A percentile compares a stretch with the other conserved stretches of the same genome.
These are phyloP conservation scores for Aspergillus sp. DNA, from an alignment of 2,329 filamentous ascomycete species.

Conservation along the genomic window DNA sequence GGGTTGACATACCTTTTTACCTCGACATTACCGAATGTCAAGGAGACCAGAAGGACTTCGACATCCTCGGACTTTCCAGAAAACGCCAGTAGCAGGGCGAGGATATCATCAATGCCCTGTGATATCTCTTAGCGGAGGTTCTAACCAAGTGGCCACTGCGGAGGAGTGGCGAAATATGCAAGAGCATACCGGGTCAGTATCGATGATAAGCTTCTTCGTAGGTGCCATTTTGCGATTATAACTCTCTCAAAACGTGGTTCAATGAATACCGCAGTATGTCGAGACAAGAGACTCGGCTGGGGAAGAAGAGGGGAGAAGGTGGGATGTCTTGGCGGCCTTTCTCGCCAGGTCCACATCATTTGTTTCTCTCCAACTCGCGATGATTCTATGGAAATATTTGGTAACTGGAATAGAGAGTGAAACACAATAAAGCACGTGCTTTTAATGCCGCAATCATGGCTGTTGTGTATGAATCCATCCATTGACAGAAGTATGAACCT, in stretches of 20 bases:
- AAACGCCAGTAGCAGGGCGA: constrained; percentile 84
- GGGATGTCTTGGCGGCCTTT: constrained; percentile 18
- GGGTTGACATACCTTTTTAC: constrained; percentile 64
- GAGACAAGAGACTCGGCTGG: neutral
- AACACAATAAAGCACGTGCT: neutral
- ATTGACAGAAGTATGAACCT: no score
- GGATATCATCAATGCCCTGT: constrained; percentile 80
- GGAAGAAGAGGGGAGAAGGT: constrained; percentile 9
- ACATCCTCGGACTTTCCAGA: constrained; percentile 79
- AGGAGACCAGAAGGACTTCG: constrained; percentile 78
- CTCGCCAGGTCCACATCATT: constrained; percentile 17
- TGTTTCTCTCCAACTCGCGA: neutral
- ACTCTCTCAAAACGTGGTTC: neutral
- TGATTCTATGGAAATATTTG: neutral
- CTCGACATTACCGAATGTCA: constrained; percentile 93
- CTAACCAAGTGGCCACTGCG: neutral
- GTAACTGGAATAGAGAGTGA: neutral
- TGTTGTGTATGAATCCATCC: no score
- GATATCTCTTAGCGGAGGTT: neutral
- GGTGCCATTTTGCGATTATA: constrained; percentile 6
- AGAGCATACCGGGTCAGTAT: constrained; percentile 78
- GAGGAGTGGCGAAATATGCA: neutral
- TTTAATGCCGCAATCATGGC: neutral
- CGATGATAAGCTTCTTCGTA: constrained; percentile 78
- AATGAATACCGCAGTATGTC: neutral